Evolutionary conservation across 2,329 filamentous ascomycete species (phyloP).

Genomic region (Hirsutella minnesotensis): DNA sequence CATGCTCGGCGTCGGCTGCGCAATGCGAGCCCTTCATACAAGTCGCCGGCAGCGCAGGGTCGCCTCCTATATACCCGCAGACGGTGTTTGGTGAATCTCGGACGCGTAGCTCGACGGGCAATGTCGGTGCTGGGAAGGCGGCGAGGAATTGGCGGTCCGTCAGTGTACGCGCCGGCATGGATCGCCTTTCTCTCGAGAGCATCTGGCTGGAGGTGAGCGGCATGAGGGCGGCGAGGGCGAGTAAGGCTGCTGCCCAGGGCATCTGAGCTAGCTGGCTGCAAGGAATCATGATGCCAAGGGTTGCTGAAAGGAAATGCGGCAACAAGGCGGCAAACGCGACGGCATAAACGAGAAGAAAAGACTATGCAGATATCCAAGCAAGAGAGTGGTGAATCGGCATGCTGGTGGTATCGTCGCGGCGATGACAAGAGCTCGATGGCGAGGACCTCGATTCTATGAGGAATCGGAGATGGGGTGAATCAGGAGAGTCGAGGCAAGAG

Average conservation of each 20-base stretch:
- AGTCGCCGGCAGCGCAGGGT: constrained; percentile 40
- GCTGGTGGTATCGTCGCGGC: too few relatives aligned
- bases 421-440: too few relatives aligned
- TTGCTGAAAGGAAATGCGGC: neutral
- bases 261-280: neutral
- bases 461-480: too few relatives aligned
- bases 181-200: constrained; percentile 28
- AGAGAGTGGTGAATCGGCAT: neutral
- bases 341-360: neutral
- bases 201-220: constrained; percentile 22
- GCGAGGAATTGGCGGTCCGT: constrained; percentile 27
- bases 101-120: constrained; percentile 18
- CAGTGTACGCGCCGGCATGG: constrained; percentile 20
- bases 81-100: constrained; percentile 35
- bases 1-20: constrained; percentile 36
- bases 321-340: neutral
- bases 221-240: constrained; percentile 11
- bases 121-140: constrained; percentile 27
- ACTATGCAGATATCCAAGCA: neutral
- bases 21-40: constrained; percentile 47
- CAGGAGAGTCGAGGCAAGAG: too few relatives aligned
- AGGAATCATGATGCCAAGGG: neutral
- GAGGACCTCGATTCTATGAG: too few relatives aligned
- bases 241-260: neutral
- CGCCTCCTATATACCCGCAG: constrained; percentile 45